Evolutionary conservation across 495 filamentous ascomycete genomes (phyloP).

Genomic region (Aspergillus haitiensis): DNA sequence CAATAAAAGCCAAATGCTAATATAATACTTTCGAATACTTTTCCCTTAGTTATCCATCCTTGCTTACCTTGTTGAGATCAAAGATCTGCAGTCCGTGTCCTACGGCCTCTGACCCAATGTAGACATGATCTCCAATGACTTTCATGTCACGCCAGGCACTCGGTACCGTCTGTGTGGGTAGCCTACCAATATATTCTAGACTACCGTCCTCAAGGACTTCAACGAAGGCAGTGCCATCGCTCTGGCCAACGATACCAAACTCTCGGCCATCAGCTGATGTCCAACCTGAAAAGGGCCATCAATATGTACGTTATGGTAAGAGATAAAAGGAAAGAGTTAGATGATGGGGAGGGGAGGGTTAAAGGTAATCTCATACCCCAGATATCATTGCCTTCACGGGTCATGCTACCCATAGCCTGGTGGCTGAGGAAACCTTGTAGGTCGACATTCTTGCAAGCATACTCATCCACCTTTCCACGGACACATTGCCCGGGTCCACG

Average conservation of each 20-base stretch:
- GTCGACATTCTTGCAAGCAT: conserved; percentile 23
- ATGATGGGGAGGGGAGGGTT: background rate
- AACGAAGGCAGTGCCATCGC: conserved; percentile 23
- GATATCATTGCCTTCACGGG: conserved; percentile 25
- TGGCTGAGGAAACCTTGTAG: conserved; percentile 23
- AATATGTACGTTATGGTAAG: background rate
- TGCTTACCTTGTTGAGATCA: conserved; percentile 24
- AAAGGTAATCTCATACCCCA: conserved; percentile 17
- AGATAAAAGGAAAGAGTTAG: background rate
- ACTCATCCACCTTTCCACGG: conserved; percentile 22
- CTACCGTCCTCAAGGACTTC: conserved; percentile 21
- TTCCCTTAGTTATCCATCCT: too few species aligned
- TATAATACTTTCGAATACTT: too few species aligned
- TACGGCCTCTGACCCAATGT: conserved; percentile 23
- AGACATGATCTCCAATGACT: conserved; percentile 23
- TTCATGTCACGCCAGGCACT: conserved; percentile 24
- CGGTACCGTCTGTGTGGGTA: conserved; percentile 21
- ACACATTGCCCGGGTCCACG: conserved; percentile 10
- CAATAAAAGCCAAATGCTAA: too few species aligned
- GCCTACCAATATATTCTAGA: conserved; percentile 22
- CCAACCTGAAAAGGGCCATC: conserved; percentile 14
- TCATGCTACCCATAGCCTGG: conserved; percentile 22
- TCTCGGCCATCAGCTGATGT: conserved; percentile 23
- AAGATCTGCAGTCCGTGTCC: conserved; percentile 26
- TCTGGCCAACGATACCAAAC: conserved; percentile 26